phyloP scores from a whole-genome alignment of 345 rosid genomes.

The Dimocarpus longan region DNA sequence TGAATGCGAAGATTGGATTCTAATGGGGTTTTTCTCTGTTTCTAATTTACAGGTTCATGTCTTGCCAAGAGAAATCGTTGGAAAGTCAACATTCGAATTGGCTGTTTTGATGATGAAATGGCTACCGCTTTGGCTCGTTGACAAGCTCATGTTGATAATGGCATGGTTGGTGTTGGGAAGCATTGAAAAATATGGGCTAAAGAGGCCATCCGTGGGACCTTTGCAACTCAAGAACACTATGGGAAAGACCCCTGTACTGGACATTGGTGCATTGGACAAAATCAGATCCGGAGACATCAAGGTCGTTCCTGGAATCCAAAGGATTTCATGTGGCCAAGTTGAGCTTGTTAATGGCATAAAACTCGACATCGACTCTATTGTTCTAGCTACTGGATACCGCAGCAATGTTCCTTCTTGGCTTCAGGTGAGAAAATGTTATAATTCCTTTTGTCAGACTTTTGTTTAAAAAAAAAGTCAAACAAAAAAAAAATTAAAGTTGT shows the following conservation, averaged over 20 bases:
- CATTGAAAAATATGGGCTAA: conserved; percentile 57
- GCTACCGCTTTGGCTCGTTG: conserved; percentile 80
- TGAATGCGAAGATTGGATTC: not conserved
- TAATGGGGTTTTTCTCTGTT: conserved; percentile 16
- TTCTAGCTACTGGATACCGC: conserved; percentile 73
- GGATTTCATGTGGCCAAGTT: conserved; percentile 50
- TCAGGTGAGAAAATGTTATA: conserved; percentile 50
- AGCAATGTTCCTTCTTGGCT: conserved; percentile 62
- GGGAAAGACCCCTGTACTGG: conserved; percentile 86
- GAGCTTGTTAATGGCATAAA: conserved; percentile 60
- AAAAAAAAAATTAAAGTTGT: not conserved
- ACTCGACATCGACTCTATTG: conserved; percentile 59
- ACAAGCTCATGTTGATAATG: conserved; percentile 54
- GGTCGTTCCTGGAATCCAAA: conserved; percentile 75
- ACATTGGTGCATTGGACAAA: conserved; percentile 71
- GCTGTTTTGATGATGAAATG: conserved; percentile 58
- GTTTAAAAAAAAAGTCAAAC: not conserved
- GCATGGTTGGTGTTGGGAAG: conserved; percentile 65
- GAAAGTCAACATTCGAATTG: conserved; percentile 66
- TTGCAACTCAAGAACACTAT: conserved; percentile 52
- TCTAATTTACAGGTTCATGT: conserved; percentile 53
- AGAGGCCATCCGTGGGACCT: conserved; percentile 73
- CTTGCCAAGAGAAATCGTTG: conserved; percentile 63
- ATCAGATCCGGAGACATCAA: conserved; percentile 66
- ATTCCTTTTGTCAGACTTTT: not conserved